A percentile compares a stretch with the other conserved stretches of the same genome.
These are phyloP conservation scores for Ophiostoma perfectum DNA, from an alignment of 2,329 filamentous ascomycete genomes.

Conservation along the genomic window DNA sequence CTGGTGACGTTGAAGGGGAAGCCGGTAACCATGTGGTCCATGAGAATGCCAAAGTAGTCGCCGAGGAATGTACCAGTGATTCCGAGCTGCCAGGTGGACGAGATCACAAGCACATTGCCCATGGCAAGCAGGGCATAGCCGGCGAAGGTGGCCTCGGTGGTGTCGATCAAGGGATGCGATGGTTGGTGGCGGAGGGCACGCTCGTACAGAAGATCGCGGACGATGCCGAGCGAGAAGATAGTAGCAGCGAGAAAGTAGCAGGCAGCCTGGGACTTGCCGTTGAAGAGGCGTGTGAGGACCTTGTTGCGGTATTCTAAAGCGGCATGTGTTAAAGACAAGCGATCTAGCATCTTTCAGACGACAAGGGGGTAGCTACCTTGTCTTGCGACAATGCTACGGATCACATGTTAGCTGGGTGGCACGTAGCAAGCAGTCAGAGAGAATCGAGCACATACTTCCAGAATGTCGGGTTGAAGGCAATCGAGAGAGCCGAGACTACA, in stretches of 20 bases:
- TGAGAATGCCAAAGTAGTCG: slow-evolving; percentile 97
- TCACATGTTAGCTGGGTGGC: slow-evolving; percentile 33
- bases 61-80: slow-evolving; percentile 94
- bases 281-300: slow-evolving; percentile 78
- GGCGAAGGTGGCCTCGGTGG: slow-evolving; percentile 52
- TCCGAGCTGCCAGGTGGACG: slow-evolving; percentile 85
- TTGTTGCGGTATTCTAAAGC: slow-evolving; percentile 81
- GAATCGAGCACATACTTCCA: slow-evolving; percentile 72
- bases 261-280: slow-evolving; percentile 67
- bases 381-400: slow-evolving; percentile 68
- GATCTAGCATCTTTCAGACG: too few relatives aligned
- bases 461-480: slow-evolving; percentile 96
- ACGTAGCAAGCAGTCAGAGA: not conserved
- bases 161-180: slow-evolving; percentile 65
- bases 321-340: not conserved
- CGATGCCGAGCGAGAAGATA: slow-evolving; percentile 87
- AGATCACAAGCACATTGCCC: slow-evolving; percentile 81
- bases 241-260: slow-evolving; percentile 85
- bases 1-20: slow-evolving; percentile 93
- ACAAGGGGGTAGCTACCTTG: slow-evolving; percentile 51
- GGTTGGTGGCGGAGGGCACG: slow-evolving; percentile 71
- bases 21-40: slow-evolving; percentile 88
- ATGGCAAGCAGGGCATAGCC: slow-evolving; percentile 65
- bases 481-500: slow-evolving; percentile 71
- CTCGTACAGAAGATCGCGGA: slow-evolving; percentile 86